Evolutionary conservation across 2,329 filamentous ascomycete genomes (phyloP).

Genomic region (Trichoderma sp.): DNA sequence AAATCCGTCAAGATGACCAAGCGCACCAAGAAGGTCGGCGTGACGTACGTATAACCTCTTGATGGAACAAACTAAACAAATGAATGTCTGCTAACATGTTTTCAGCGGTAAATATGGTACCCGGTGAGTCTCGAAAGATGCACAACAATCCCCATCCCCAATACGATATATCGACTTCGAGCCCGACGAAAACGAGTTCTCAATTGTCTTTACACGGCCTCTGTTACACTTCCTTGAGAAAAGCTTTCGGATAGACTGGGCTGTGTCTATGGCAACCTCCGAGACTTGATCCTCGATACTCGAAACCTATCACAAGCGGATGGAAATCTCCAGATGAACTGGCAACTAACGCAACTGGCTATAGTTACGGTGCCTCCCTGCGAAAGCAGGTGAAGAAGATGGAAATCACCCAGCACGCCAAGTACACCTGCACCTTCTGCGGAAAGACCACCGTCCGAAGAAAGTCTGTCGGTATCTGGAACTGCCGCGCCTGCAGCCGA

Average conservation of each 20-base stretch:
- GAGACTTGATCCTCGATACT: not conserved
- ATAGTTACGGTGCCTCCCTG: slow-evolving; percentile 96
- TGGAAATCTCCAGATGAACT: not conserved
- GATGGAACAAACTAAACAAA: not conserved
- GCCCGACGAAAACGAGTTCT: slow-evolving; percentile 13
- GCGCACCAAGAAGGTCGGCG: slow-evolving; percentile 96
- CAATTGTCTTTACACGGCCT: not conserved
- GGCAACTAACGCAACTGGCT: slow-evolving; percentile 16
- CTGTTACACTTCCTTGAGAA: not conserved
- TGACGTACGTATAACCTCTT: slow-evolving; percentile 56
- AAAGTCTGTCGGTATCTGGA: slow-evolving; percentile 91
- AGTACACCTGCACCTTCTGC: slow-evolving; percentile 97
- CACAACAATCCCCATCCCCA: not conserved
- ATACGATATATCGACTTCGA: not conserved
- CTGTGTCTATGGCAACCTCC: not conserved
- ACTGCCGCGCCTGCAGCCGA: slow-evolving; percentile 95
- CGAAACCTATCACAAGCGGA: not conserved
- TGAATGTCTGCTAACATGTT: slow-evolving; percentile 30
- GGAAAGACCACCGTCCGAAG: slow-evolving; percentile 94
- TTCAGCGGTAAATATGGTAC: slow-evolving; percentile 83
- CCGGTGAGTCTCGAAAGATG: slow-evolving; percentile 60
- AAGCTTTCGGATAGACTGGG: not conserved
- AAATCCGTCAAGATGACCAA: slow-evolving; percentile 76
- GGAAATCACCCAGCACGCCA: slow-evolving; percentile 98
- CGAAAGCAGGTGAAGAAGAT: slow-evolving; percentile 98